phyloP scores from a whole-genome alignment of 108 stramenopile genomes.

The Aurantiochytrium sp. region DNA sequence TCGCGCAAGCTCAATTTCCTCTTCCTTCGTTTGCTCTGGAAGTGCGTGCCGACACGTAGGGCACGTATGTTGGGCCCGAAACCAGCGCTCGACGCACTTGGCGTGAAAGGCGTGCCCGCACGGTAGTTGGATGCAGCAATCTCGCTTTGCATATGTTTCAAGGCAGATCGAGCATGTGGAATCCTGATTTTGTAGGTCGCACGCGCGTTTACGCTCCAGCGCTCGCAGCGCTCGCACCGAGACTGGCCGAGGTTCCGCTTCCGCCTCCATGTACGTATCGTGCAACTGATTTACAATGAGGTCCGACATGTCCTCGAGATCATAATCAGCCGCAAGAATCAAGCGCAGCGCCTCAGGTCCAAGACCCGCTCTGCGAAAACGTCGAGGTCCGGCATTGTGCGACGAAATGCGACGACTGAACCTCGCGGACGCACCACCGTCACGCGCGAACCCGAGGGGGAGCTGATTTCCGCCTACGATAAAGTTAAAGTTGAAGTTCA shows the following conservation, averaged over 20 bases:
- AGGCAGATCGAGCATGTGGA: neutral
- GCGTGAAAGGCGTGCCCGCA: neutral
- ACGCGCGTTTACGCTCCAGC: neutral
- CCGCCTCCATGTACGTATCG: constrained; percentile 16
- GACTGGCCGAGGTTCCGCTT: neutral
- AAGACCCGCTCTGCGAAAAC: neutral
- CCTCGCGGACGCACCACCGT: too few relatives aligned
- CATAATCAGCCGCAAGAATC: neutral
- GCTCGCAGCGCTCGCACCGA: neutral
- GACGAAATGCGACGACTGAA: too few relatives aligned
- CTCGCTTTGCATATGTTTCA: neutral
- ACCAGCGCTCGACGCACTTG: neutral
- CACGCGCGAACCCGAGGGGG: too few relatives aligned
- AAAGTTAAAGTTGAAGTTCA: too few relatives aligned
- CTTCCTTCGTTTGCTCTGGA: neutral
- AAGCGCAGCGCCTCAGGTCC: neutral
- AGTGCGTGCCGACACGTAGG: neutral
- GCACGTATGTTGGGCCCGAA: neutral
- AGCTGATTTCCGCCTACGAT: too few relatives aligned
- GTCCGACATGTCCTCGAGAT: constrained; percentile 10
- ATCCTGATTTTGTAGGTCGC: neutral
- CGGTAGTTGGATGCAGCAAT: neutral
- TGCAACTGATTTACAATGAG: neutral
- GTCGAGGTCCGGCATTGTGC: neutral
- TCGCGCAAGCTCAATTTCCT: neutral